A percentile compares a stretch with the other conserved stretches of the same genome.
Conservation (phyloP, 2,329 filamentous ascomycete species). For the Hirsutella minnesotensis region DNA sequence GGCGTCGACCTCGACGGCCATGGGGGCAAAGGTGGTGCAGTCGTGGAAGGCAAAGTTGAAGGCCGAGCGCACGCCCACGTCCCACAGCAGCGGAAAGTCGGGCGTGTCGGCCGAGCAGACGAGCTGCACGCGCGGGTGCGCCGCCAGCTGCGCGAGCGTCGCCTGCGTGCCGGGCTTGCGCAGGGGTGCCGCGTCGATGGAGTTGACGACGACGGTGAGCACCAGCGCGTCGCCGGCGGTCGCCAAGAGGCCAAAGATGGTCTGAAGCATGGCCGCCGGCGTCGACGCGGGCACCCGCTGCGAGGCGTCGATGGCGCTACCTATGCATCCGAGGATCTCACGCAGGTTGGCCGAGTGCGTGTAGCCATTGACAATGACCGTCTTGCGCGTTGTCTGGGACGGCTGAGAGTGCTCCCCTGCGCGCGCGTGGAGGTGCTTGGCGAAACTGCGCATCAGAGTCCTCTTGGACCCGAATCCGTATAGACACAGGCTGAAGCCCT, state of each 20-base stretch:
- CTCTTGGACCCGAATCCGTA: constrained; percentile 92
- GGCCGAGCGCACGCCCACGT: constrained; percentile 68
- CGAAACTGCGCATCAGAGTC: constrained; percentile 61
- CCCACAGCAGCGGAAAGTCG: constrained; percentile 81
- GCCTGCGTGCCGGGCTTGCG: constrained; percentile 60
- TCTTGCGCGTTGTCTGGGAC: constrained; percentile 23
- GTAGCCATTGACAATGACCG: constrained; percentile 85
- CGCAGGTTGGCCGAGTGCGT: constrained; percentile 51
- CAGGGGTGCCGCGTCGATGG: constrained; percentile 68
- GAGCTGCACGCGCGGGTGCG: constrained; percentile 60
- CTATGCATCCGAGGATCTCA: constrained; percentile 59
- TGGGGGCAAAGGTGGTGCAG: constrained; percentile 76
- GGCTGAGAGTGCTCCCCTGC: constrained; percentile 14
- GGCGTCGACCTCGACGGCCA: constrained; percentile 62
- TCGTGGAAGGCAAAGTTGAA: constrained; percentile 90
- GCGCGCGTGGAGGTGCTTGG: constrained; percentile 46
- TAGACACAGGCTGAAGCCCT: constrained; percentile 80
- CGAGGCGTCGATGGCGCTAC: constrained; percentile 44
- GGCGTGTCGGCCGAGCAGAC: constrained; percentile 79
- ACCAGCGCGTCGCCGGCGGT: constrained; percentile 18
- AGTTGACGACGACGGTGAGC: constrained; percentile 69
- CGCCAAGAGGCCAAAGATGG: constrained; percentile 49
- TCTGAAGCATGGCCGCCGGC: constrained; percentile 55
- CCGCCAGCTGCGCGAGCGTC: constrained; percentile 63
- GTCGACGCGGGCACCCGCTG: constrained; percentile 46